Percentiles rank a stretch among this genome's conserved stretches.
phyloP scores from a whole-genome alignment of 129 eudicot species.

The Flaveria bidentis region DNA sequence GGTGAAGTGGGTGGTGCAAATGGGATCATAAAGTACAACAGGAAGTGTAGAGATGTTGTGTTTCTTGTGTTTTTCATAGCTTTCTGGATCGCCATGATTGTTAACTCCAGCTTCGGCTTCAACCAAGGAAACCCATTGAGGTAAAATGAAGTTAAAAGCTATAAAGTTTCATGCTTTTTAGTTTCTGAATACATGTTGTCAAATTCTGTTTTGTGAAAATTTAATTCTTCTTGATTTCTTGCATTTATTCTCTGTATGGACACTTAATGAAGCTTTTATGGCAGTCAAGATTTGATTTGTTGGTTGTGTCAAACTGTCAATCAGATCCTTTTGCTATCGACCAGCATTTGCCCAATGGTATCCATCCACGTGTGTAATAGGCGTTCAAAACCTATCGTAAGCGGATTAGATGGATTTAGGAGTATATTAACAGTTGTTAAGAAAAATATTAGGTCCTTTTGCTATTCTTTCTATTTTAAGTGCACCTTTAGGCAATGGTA shows the following conservation, averaged over 20 bases:
- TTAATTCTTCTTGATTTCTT: constrained; percentile 13
- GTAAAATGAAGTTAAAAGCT: constrained; percentile 35
- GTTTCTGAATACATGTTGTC: constrained; percentile 8
- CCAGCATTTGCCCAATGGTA: too few species aligned
- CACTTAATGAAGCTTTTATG: not conserved
- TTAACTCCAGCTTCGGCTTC: constrained; percentile 89
- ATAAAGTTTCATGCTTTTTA: constrained; percentile 17
- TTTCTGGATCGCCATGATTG: constrained; percentile 97
- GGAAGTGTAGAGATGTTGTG: constrained; percentile 88
- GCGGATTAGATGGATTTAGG: too few species aligned
- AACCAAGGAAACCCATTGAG: constrained; percentile 92
- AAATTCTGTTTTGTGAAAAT: constrained; percentile 1
- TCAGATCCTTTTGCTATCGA: not conserved
- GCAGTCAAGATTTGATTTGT: constrained; percentile 25
- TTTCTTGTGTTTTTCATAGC: constrained; percentile 79
- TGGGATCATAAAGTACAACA: constrained; percentile 74
- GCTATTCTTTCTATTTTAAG: too few species aligned
- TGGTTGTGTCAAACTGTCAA: constrained; percentile 3
- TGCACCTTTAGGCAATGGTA: too few species aligned
- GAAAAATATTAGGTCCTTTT: too few species aligned
- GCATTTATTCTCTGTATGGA: constrained; percentile 19
- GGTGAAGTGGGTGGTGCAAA: constrained; percentile 42
- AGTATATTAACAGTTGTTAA: too few species aligned
- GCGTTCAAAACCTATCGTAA: too few species aligned
- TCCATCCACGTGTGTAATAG: too few species aligned